Evolutionary conservation across 495 filamentous ascomycete species (phyloP).

Genomic region (Penicilliopsis zonata): DNA sequence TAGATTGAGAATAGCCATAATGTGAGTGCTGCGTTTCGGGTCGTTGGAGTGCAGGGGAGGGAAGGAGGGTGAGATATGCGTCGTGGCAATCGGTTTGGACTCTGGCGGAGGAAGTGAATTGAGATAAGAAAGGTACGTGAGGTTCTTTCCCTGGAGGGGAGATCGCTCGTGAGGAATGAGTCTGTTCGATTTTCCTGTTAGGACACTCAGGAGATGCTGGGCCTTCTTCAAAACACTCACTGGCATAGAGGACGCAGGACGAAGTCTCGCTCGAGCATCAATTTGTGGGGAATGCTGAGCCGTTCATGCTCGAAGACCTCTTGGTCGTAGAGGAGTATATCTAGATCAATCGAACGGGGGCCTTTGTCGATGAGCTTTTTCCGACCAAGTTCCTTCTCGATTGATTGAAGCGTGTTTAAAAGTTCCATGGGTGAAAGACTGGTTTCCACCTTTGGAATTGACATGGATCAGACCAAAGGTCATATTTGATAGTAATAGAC

Average conservation of each 20-base stretch:
- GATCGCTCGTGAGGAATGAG: constrained; percentile 50
- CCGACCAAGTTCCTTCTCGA: constrained; percentile 68
- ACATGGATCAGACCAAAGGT: constrained; percentile 2
- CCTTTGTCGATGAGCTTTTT: constrained; percentile 85
- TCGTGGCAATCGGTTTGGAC: constrained; percentile 49
- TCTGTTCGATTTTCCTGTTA: constrained; percentile 19
- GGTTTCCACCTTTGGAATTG: constrained; percentile 63
- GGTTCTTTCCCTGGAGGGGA: constrained; percentile 18
- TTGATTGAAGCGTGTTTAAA: constrained; percentile 66
- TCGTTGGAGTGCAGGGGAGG: constrained; percentile 52
- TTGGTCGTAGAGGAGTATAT: constrained; percentile 81
- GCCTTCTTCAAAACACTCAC: constrained; percentile 31
- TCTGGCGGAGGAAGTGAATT: constrained; percentile 44
- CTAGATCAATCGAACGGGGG: constrained; percentile 84
- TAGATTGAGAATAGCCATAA: constrained; percentile 94
- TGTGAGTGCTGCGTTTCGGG: constrained; percentile 51
- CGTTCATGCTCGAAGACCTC: constrained; percentile 50
- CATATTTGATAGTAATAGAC: background rate
- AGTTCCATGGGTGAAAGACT: constrained; percentile 60
- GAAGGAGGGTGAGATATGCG: constrained; percentile 48
- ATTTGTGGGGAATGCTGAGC: constrained; percentile 71
- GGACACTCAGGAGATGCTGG: background rate
- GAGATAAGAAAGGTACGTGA: constrained; percentile 42
- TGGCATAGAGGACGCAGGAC: constrained; percentile 83
- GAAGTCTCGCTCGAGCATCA: constrained; percentile 87